A percentile compares a stretch with the other conserved stretches of the same genome.
Conservation (phyloP, 768 basidiomycete species). For the Mycena chlorophos region DNA sequence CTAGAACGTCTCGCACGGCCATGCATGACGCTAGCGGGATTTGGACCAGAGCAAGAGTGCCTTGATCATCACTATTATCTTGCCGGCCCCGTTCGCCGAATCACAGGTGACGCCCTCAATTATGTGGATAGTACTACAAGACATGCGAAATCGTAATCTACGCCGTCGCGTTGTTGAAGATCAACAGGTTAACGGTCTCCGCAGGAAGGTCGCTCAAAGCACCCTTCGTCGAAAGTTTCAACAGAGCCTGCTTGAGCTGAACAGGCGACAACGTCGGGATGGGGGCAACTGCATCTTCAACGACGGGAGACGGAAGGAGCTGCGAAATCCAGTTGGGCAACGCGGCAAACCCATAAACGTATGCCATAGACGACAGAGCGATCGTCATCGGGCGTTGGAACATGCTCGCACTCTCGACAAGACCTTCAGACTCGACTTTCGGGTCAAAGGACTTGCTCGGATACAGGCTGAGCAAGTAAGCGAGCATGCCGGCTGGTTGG, state of each 20-base stretch:
- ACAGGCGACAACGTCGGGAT: slow-evolving; percentile 55
- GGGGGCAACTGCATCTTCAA: slow-evolving; percentile 47
- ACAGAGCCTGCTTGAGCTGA: slow-evolving; percentile 75
- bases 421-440: slow-evolving; percentile 36
- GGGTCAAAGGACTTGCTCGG: slow-evolving; percentile 67
- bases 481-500: slow-evolving; percentile 75
- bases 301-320: slow-evolving; percentile 55
- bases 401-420: slow-evolving; percentile 33
- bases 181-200: slow-evolving; percentile 67
- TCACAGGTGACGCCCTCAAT: not conserved
- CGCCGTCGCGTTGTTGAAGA: slow-evolving; percentile 77
- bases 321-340: slow-evolving; percentile 59
- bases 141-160: not conserved
- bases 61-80: too few species aligned
- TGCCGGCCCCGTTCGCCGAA: too few species aligned
- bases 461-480: slow-evolving; percentile 90
- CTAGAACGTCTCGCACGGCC: slow-evolving; percentile 69
- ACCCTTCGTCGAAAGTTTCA: slow-evolving; percentile 56
- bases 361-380: slow-evolving; percentile 44
- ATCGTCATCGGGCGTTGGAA: slow-evolving; percentile 35
- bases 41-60: not conserved
- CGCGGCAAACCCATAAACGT: slow-evolving; percentile 52
- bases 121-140: not conserved
- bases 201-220: slow-evolving; percentile 50
- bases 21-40: not conserved